These are phyloP conservation scores for Trichophyton benhamiae DNA, from an alignment of 2,329 filamentous ascomycete genomes.

Conservation along the genomic window DNA sequence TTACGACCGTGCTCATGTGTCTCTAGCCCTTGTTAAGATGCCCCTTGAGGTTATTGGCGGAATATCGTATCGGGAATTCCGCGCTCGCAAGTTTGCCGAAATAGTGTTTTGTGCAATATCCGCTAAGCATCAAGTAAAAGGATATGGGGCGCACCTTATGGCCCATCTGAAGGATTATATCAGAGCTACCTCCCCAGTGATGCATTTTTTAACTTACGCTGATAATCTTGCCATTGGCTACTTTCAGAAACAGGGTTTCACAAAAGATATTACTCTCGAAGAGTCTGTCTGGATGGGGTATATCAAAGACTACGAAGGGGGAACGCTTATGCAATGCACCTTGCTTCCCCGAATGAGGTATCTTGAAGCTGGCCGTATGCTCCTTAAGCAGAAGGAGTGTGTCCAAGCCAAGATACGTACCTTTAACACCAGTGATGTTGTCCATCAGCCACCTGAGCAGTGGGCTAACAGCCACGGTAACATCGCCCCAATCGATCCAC, in stretches of 20 bases:
- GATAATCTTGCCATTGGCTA: conserved; percentile 99
- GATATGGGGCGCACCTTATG: conserved; percentile 96
- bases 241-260: conserved; percentile 98
- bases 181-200: conserved; percentile 88
- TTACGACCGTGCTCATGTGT: conserved; percentile 90
- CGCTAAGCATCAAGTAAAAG: conserved; percentile 96
- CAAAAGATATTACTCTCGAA: conserved; percentile 91
- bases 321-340: conserved; percentile 97
- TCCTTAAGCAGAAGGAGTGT: conserved; percentile 92
- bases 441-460: conserved; percentile 72
- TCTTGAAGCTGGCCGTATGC: conserved; percentile 81
- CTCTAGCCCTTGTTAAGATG: conserved; percentile 94
- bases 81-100: conserved; percentile 82
- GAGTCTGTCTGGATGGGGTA: conserved; percentile 96
- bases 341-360: conserved; percentile 95
- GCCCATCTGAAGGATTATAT: conserved; percentile 96
- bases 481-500: conserved; percentile 62
- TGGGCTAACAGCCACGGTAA: conserved; percentile 59
- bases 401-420: conserved; percentile 91
- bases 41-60: conserved; percentile 84
- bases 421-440: conserved; percentile 73
- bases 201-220: conserved; percentile 97
- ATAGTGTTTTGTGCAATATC: conserved; percentile 98
- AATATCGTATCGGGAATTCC: conserved; percentile 93
- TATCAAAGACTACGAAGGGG: conserved; percentile 98